phyloP scores from a whole-genome alignment of 2,329 filamentous ascomycete genomes.

The Aspergillus clavatus region DNA sequence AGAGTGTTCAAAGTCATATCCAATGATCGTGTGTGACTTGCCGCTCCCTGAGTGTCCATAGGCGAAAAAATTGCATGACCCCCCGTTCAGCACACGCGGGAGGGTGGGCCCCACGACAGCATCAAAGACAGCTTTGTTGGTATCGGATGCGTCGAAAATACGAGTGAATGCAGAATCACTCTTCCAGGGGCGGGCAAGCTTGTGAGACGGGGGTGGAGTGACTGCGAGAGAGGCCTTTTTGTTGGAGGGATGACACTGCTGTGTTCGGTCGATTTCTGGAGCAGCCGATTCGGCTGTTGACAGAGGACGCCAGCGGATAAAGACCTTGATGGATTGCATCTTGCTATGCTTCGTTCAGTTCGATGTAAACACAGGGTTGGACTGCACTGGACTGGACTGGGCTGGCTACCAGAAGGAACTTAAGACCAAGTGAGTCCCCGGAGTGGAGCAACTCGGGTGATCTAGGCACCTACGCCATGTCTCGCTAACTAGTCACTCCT shows the following conservation, averaged over 20 bases:
- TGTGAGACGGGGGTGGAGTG: background rate
- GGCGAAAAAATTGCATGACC: constrained; percentile 41
- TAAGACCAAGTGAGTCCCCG: too few species aligned
- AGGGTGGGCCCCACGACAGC: constrained; percentile 32
- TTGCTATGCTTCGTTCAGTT: too few species aligned
- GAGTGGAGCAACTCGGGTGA: too few species aligned
- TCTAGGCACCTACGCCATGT: background rate
- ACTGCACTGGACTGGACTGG: too few species aligned
- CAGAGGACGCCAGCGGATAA: constrained; percentile 4
- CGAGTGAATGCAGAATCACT: constrained; percentile 20
- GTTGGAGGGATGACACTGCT: background rate
- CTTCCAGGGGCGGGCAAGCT: constrained; percentile 18
- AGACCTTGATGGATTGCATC: constrained; percentile 1
- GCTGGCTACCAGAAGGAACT: too few species aligned
- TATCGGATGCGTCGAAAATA: constrained; percentile 18
- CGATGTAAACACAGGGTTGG: too few species aligned
- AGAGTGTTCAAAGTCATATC: constrained; percentile 36
- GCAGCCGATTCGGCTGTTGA: background rate
- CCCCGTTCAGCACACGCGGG: constrained; percentile 31
- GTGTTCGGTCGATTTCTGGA: background rate
- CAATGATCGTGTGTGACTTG: constrained; percentile 42
- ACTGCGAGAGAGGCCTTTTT: background rate
- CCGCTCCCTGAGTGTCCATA: constrained; percentile 44
- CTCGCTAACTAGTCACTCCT: background rate
- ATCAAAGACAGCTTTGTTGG: constrained; percentile 27